phyloP scores from a whole-genome alignment of 805 yeast species.

The Ogataea henricii region DNA sequence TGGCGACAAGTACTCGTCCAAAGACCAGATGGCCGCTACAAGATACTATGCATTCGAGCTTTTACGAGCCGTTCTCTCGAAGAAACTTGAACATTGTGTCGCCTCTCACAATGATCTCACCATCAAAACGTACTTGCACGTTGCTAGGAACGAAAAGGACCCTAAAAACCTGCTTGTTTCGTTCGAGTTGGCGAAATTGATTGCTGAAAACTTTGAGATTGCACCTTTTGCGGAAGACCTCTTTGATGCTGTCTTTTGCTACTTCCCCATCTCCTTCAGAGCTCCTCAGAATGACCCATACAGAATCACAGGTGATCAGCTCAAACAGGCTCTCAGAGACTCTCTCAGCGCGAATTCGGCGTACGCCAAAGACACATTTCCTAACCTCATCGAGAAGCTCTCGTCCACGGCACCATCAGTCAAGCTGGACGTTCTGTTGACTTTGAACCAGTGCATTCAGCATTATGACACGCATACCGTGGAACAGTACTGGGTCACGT shows the following conservation, averaged over 20 bases:
- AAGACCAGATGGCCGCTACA: conserved; percentile 58
- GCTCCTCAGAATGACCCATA: conserved; percentile 92
- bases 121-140: conserved; percentile 59
- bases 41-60: conserved; percentile 61
- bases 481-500: conserved; percentile 61
- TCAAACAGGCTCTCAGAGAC: conserved; percentile 60
- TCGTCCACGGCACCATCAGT: conserved; percentile 73
- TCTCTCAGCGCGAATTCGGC: conserved; percentile 62
- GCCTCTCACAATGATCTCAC: conserved; percentile 40
- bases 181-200: conserved; percentile 53
- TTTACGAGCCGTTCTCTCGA: conserved; percentile 39
- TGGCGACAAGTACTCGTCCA: conserved; percentile 50
- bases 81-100: conserved; percentile 28
- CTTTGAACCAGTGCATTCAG: conserved; percentile 58
- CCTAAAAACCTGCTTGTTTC: conserved; percentile 82
- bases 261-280: conserved; percentile 92
- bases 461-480: conserved; percentile 52
- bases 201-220: conserved; percentile 47
- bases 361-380: conserved; percentile 73
- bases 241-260: conserved; percentile 89
- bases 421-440: conserved; percentile 69
- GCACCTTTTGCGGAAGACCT: conserved; percentile 57
- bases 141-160: conserved; percentile 90
- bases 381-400: conserved; percentile 76
- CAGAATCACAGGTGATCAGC: conserved; percentile 70